Evolutionary conservation across 2,329 filamentous ascomycete species (phyloP).

Genomic region (Trichoderma sp.): DNA sequence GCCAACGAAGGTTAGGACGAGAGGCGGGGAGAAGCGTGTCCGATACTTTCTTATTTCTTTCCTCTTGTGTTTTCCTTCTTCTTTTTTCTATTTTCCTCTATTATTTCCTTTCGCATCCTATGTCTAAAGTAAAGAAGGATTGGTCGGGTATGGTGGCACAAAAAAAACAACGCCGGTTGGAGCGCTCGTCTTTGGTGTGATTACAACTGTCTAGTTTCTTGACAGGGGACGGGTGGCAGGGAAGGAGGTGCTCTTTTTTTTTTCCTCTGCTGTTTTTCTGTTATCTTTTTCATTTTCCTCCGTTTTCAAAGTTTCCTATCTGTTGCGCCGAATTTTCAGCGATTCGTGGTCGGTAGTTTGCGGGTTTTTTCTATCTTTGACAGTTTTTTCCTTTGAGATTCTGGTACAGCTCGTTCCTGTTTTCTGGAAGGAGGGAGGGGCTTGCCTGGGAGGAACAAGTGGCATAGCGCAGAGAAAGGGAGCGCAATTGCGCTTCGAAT

Average conservation of each 20-base stretch:
- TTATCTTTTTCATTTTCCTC: background rate
- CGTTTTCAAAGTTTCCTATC: background rate
- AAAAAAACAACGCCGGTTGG: conserved; percentile 15
- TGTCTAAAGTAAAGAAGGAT: conserved; percentile 19
- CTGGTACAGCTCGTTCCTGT: background rate
- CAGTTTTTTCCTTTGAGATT: background rate
- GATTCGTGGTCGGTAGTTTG: conserved; percentile 20
- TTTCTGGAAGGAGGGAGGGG: conserved; percentile 1
- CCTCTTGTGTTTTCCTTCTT: background rate
- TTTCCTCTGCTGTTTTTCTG: background rate
- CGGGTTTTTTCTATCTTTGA: conserved; percentile 10
- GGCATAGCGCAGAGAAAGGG: conserved; percentile 3
- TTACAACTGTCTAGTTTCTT: conserved; percentile 18
- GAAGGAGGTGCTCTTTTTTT: conserved; percentile 7
- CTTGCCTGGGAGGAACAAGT: background rate
- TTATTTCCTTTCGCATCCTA: conserved; percentile 18
- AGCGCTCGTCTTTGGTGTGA: conserved; percentile 20
- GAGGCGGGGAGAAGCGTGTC: background rate
- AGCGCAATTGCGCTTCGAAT: conserved; percentile 11
- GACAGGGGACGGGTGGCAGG: conserved; percentile 12
- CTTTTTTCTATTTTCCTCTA: conserved; percentile 13
- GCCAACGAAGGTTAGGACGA: conserved; percentile 3
- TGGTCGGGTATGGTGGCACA: conserved; percentile 17
- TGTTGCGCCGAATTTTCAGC: conserved; percentile 20
- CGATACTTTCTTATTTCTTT: background rate